These are phyloP conservation scores for Phytopythium sindhum DNA, from an alignment of 352 stramenopile species.

Conservation along the genomic window DNA sequence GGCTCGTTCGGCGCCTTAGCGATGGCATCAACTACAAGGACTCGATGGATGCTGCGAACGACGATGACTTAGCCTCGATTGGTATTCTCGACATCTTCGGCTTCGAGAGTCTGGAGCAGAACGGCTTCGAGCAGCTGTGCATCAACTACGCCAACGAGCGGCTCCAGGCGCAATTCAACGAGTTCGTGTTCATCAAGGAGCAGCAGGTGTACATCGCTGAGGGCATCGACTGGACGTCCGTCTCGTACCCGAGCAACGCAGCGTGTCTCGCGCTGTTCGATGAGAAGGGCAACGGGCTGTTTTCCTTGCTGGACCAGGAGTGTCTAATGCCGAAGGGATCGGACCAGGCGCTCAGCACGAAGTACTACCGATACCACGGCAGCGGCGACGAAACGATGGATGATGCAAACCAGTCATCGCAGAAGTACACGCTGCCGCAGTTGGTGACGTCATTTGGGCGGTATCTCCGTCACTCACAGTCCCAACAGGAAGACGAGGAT, in stretches of 20 bases:
- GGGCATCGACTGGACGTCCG: slow-evolving; percentile 83
- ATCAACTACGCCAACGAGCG: slow-evolving; percentile 89
- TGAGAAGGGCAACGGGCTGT: slow-evolving; percentile 74
- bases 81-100: slow-evolving; percentile 90
- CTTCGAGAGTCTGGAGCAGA: slow-evolving; percentile 80
- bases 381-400: slow-evolving; percentile 16
- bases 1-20: slow-evolving; percentile 88
- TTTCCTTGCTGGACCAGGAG: slow-evolving; percentile 81
- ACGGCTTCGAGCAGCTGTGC: slow-evolving; percentile 85
- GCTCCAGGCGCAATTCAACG: slow-evolving; percentile 86
- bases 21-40: slow-evolving; percentile 79
- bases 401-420: slow-evolving; percentile 30
- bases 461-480: slow-evolving; percentile 38
- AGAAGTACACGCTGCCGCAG: slow-evolving; percentile 49
- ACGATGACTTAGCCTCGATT: slow-evolving; percentile 62
- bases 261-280: slow-evolving; percentile 82
- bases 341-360: slow-evolving; percentile 73
- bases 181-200: slow-evolving; percentile 87
- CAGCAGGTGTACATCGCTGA: slow-evolving; percentile 82
- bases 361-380: slow-evolving; percentile 79
- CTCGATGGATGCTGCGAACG: slow-evolving; percentile 27
- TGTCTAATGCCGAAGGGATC: slow-evolving; percentile 83
- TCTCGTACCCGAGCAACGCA: slow-evolving; percentile 76
- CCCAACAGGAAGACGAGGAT: slow-evolving; percentile 35
- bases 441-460: slow-evolving; percentile 64